These are phyloP conservation scores for Aspergillus conjunctus DNA, from an alignment of 495 filamentous ascomycete genomes.

Conservation along the genomic window DNA sequence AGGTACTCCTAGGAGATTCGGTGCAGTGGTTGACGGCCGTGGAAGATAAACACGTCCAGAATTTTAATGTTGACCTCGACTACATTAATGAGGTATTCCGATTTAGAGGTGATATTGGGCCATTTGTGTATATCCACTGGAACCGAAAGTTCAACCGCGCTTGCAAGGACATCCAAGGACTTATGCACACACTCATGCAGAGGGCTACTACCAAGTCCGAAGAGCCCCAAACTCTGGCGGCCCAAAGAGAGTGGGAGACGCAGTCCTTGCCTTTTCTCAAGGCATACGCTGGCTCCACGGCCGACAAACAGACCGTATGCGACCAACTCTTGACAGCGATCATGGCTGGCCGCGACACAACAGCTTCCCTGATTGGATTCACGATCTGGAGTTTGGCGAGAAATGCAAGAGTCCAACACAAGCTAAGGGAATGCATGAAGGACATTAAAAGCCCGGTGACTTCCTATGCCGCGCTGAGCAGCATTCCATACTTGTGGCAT, in stretches of 20 bases:
- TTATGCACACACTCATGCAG: not conserved
- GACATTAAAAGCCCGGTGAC: not conserved
- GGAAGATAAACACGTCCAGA: not conserved
- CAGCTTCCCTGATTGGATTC: not conserved
- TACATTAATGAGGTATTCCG: not conserved
- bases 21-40: not conserved
- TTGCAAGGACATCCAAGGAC: not conserved
- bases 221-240: too few species aligned
- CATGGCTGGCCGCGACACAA: not conserved
- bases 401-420: not conserved
- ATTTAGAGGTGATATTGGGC: not conserved
- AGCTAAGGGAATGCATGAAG: not conserved
- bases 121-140: not conserved
- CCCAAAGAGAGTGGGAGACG: not conserved
- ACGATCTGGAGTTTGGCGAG: not conserved
- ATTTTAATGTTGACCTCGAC: not conserved
- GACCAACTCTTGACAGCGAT: not conserved
- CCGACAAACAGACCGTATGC: not conserved
- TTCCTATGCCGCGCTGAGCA: not conserved
- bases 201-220: too few species aligned
- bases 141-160: not conserved
- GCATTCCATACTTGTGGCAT: not conserved
- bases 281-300: not conserved
- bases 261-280: not conserved
- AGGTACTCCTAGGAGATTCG: not conserved